A percentile compares a stretch with the other conserved stretches of the same genome.
These are phyloP conservation scores for Eucalyptus decipiens DNA, from an alignment of 345 rosid genomes.

Conservation along the genomic window DNA sequence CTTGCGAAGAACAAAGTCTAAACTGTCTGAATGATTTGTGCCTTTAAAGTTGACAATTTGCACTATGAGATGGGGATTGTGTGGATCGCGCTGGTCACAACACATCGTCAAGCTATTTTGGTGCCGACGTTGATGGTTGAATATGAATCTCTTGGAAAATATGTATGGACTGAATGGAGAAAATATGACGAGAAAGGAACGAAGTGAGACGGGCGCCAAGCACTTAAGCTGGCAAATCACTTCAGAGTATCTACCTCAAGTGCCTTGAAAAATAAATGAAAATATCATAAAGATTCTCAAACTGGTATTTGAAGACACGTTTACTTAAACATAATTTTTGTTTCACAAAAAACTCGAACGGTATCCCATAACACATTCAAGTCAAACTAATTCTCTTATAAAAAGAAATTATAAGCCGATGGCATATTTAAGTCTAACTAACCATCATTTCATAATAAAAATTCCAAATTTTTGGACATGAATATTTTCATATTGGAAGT, in stretches of 20 bases:
- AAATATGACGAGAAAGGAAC: not conserved
- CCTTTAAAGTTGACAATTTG: not conserved
- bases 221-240: not conserved
- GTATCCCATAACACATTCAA: not conserved
- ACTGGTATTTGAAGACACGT: not conserved
- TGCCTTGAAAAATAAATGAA: not conserved
- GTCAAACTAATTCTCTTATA: not conserved
- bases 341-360: not conserved
- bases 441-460: not conserved
- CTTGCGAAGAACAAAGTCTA: not conserved
- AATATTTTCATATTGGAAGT: too few relatives aligned
- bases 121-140: not conserved
- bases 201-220: not conserved
- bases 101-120: not conserved
- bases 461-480: too few relatives aligned
- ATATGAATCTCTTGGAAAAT: not conserved
- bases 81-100: not conserved
- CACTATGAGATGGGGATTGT: not conserved
- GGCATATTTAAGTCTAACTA: not conserved
- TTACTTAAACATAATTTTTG: not conserved
- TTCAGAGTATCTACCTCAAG: not conserved
- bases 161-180: not conserved
- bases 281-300: not conserved
- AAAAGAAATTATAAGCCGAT: rapidly evolving
- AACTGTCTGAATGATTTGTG: not conserved